Evolutionary conservation across 192 early-diverging fungal species (phyloP).

Genomic region (Backusella circina): DNA sequence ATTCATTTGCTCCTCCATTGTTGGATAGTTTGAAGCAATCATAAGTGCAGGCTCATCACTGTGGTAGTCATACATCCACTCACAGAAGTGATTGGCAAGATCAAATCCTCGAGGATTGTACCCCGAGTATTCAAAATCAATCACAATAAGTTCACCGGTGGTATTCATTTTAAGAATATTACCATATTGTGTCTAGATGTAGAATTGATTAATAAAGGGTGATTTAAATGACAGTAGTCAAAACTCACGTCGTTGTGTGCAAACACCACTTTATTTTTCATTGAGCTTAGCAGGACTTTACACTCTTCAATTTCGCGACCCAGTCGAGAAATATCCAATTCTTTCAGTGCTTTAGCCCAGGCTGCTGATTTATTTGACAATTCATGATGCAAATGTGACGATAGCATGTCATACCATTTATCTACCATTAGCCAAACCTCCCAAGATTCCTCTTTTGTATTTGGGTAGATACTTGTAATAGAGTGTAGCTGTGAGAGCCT

Average conservation of each 20-base stretch:
- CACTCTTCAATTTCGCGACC: conserved; percentile 44
- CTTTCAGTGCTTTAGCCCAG: conserved; percentile 13
- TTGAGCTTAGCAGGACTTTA: conserved; percentile 29
- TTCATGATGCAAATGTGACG: conserved; percentile 2
- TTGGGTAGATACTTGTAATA: conserved; percentile 62
- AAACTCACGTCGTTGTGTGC: conserved; percentile 79
- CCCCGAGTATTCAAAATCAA: conserved; percentile 83
- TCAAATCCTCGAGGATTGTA: conserved; percentile 79
- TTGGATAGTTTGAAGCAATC: conserved; percentile 50
- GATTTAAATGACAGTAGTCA: background rate
- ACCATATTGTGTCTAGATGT: conserved; percentile 71
- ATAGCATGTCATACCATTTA: conserved; percentile 47
- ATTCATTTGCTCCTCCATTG: conserved; percentile 43
- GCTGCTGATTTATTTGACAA: background rate
- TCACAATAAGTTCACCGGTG: conserved; percentile 61
- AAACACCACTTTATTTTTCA: conserved; percentile 73
- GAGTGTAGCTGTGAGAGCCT: conserved; percentile 71
- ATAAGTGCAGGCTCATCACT: conserved; percentile 39
- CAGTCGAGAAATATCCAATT: conserved; percentile 48
- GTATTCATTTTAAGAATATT: conserved; percentile 69
- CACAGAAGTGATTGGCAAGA: conserved; percentile 83
- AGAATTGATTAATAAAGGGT: background rate
- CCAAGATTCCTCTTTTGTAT: conserved; percentile 26
- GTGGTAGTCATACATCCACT: conserved; percentile 85
- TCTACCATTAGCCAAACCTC: conserved; percentile 70